Percentiles rank a stretch among this genome's conserved stretches.
Conservation (phyloP, 148 eudicot genomes). For the Rhododendron williamsianum region DNA sequence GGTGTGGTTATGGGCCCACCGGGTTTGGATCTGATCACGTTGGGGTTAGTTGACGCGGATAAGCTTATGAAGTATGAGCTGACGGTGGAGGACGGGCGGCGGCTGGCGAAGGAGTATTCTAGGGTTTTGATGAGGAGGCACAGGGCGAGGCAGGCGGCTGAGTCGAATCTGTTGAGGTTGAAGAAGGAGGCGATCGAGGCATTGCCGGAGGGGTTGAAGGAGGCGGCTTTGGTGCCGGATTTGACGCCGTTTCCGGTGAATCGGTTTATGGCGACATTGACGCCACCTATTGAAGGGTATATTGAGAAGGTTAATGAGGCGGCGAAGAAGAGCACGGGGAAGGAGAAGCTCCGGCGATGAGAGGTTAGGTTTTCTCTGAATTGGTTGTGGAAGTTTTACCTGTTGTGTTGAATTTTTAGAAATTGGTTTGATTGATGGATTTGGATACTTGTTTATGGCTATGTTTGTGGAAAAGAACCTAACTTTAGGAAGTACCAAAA, state of each 20-base stretch:
- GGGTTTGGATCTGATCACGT: constrained; percentile 51
- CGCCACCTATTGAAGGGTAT: constrained; percentile 96
- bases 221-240: constrained; percentile 83
- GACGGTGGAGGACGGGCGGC: constrained; percentile 77
- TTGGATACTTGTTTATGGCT: background rate
- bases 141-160: constrained; percentile 78
- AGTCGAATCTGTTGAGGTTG: constrained; percentile 56
- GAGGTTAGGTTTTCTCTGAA: constrained; percentile 19
- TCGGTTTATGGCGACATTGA: constrained; percentile 74
- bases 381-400: background rate
- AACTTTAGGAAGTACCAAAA: no score
- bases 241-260: constrained; percentile 63
- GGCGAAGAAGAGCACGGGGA: constrained; percentile 46
- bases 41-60: constrained; percentile 77
- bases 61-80: constrained; percentile 69
- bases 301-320: constrained; percentile 81
- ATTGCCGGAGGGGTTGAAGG: constrained; percentile 67
- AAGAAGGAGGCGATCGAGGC: constrained; percentile 95
- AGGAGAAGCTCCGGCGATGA: constrained; percentile 69
- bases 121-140: constrained; percentile 87
- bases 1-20: constrained; percentile 38
- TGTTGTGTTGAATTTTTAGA: background rate
- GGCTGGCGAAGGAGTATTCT: constrained; percentile 85
- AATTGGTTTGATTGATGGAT: background rate
- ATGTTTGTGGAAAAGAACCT: background rate